These are phyloP conservation scores for Vaccinium vitisidaea DNA, from an alignment of 148 eudicot genomes.

Conservation along the genomic window DNA sequence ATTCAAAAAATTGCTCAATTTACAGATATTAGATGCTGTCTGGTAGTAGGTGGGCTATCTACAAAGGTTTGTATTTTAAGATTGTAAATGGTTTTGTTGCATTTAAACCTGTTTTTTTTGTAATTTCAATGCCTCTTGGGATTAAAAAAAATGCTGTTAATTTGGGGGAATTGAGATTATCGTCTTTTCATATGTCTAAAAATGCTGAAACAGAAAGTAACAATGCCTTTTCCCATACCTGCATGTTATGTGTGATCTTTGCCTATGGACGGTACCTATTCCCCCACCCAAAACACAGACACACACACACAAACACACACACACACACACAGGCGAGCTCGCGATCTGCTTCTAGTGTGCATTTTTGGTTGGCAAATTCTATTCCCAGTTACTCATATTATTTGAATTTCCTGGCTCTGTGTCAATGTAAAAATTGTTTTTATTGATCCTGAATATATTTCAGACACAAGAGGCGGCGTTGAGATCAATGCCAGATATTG, in stretches of 20 bases:
- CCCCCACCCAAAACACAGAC: background rate
- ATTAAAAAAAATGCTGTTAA: background rate
- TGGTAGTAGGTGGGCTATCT: conserved; percentile 81
- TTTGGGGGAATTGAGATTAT: background rate
- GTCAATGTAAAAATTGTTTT: background rate
- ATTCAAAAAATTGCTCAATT: conserved; percentile 78
- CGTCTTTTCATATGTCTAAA: background rate
- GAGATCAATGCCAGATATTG: conserved; percentile 90
- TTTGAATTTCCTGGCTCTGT: background rate
- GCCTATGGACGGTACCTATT: background rate
- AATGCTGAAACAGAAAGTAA: background rate
- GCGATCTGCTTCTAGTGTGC: background rate
- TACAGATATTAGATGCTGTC: conserved; percentile 85
- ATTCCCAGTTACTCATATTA: background rate
- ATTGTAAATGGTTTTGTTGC: background rate
- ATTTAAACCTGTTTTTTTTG: conserved; percentile 4
- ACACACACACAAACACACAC: too few species aligned
- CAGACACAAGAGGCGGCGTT: conserved; percentile 85
- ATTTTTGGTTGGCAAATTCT: too few species aligned
- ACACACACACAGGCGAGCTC: background rate
- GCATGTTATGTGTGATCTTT: background rate
- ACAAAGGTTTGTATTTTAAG: conserved; percentile 55
- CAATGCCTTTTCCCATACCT: background rate
- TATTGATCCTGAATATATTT: conserved; percentile 15
- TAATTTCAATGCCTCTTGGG: background rate